Percentiles rank a stretch among this genome's conserved stretches.
phyloP scores from a whole-genome alignment of 495 filamentous ascomycete genomes.

The Penicillium manginii region DNA sequence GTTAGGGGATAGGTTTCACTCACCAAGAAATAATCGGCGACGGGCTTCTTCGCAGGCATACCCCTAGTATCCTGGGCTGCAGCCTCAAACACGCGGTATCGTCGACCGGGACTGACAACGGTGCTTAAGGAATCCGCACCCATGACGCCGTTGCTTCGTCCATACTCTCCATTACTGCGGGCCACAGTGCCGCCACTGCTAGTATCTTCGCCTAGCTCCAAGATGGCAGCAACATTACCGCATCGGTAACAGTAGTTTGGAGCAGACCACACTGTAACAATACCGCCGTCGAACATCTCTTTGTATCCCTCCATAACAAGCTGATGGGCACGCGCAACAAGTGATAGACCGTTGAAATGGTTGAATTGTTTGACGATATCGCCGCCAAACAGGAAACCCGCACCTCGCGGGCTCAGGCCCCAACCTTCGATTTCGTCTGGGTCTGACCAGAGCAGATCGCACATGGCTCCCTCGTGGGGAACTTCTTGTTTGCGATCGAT shows the following conservation, averaged over 20 bases:
- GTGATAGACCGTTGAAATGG: constrained; percentile 83
- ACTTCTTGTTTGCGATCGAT: constrained; percentile 98
- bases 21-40: constrained; percentile 94
- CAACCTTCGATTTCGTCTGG: constrained; percentile 98
- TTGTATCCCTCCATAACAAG: constrained; percentile 99
- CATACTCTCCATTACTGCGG: constrained; percentile 79
- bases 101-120: constrained; percentile 75
- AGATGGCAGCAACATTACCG: constrained; percentile 92
- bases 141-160: constrained; percentile 55
- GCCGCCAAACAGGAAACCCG: constrained; percentile 93
- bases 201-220: constrained; percentile 89
- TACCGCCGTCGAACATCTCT: constrained; percentile 94
- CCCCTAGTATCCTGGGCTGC: constrained; percentile 95
- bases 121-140: constrained; percentile 34
- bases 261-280: constrained; percentile 96
- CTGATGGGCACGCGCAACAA: constrained; percentile 95
- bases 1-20: constrained; percentile 17
- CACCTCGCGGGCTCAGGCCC: constrained; percentile 92
- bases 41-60: constrained; percentile 98
- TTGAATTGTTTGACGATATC: constrained; percentile 98
- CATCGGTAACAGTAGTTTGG: constrained; percentile 99
- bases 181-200: constrained; percentile 73
- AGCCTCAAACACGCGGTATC: constrained; percentile 96
- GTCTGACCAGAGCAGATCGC: constrained; percentile 96
- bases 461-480: constrained; percentile 98